Percentiles rank a stretch among this genome's conserved stretches.
Evolutionary conservation across 176 grass and related monocot species (phyloP).

Genomic region (Oryza longistaminata): DNA sequence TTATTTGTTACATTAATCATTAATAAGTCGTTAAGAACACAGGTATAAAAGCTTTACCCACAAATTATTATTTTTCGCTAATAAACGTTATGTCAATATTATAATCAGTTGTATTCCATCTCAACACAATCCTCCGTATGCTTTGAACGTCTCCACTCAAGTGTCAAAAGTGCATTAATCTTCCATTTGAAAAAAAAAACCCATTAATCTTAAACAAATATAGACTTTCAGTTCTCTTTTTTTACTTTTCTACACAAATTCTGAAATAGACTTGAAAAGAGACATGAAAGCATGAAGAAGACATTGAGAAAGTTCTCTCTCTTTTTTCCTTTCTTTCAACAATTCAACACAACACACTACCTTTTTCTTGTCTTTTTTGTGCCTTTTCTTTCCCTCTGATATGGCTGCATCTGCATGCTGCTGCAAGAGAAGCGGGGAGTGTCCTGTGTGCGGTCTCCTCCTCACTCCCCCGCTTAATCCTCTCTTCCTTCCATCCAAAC

Average conservation of each 20-base stretch:
- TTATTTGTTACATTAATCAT: too few relatives aligned
- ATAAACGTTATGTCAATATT: too few relatives aligned
- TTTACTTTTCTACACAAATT: neutral
- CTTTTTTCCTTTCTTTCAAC: neutral
- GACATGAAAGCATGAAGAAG: neutral
- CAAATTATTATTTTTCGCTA: too few relatives aligned
- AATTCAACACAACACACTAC: neutral
- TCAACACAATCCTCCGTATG: too few relatives aligned
- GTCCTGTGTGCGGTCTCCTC: constrained; percentile 7
- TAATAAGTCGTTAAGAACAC: too few relatives aligned
- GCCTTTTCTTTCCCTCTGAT: neutral
- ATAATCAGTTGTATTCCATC: too few relatives aligned
- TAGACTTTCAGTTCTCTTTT: neutral
- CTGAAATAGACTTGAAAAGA: neutral
- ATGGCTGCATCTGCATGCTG: constrained; percentile 45
- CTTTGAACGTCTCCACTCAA: too few relatives aligned
- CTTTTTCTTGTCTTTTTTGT: too few relatives aligned
- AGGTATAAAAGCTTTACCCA: too few relatives aligned
- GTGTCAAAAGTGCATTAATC: too few relatives aligned
- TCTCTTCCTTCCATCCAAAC: constrained; percentile 53
- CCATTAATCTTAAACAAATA: too few relatives aligned
- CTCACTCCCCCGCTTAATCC: constrained; percentile 50
- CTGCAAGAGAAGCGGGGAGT: constrained; percentile 41
- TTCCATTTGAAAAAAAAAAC: too few relatives aligned
- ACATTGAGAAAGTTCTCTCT: neutral